Evolutionary conservation across 441 rosid genomes (phyloP).

Genomic region (Syzygium syzygioides): DNA sequence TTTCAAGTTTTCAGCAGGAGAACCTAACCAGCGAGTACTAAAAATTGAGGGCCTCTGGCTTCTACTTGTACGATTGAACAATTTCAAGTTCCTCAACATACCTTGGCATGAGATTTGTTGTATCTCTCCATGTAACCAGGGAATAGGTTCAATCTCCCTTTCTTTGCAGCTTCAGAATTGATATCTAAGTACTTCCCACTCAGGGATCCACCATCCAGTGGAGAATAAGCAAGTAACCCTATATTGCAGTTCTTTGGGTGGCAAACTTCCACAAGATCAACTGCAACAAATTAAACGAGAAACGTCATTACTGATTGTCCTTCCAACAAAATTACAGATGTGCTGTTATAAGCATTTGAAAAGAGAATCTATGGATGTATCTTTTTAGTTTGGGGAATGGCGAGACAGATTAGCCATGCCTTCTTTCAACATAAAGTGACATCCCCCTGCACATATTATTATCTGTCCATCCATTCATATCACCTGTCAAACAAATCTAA

Average conservation of each 20-base stretch:
- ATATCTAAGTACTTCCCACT: slow-evolving; percentile 67
- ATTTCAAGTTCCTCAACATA: slow-evolving; percentile 15
- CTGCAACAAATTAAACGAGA: slow-evolving; percentile 27
- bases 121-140: slow-evolving; percentile 94
- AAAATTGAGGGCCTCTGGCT: neutral
- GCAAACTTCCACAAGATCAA: slow-evolving; percentile 83
- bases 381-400: neutral
- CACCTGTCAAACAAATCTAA: neutral
- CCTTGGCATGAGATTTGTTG: slow-evolving; percentile 59
- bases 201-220: slow-evolving; percentile 69
- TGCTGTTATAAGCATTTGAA: neutral
- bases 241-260: slow-evolving; percentile 82
- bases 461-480: neutral
- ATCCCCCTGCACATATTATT: neutral
- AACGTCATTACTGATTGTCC: neutral
- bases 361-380: neutral
- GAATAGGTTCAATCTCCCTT: slow-evolving; percentile 73
- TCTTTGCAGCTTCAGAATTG: slow-evolving; percentile 55
- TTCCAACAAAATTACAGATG: neutral
- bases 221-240: slow-evolving; percentile 85
- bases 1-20: neutral
- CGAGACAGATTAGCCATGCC: neutral
- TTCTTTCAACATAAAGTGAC: neutral
- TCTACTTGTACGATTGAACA: neutral
- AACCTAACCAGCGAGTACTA: neutral